A percentile compares a stretch with the other conserved stretches of the same genome.
Conservation (phyloP, 257 asterid genomes). For the Salvia rosmarinus region DNA sequence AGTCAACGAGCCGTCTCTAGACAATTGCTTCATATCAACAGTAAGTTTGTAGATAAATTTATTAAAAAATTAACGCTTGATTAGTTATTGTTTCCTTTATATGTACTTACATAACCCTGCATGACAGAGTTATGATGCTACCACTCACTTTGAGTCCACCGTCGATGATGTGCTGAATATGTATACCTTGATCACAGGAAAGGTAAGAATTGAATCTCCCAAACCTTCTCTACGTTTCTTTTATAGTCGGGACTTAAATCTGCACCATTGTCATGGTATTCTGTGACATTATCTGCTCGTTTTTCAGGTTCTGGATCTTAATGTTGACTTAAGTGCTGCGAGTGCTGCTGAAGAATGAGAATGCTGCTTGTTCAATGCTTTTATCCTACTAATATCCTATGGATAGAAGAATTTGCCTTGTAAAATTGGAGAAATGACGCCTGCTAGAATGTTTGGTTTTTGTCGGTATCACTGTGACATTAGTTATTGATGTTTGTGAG, state of each 20-base stretch:
- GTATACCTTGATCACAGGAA: constrained; percentile 67
- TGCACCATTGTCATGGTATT: background rate
- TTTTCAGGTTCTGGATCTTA: constrained; percentile 56
- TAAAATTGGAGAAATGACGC: constrained; percentile 27
- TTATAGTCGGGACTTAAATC: background rate
- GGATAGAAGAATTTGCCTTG: constrained; percentile 33
- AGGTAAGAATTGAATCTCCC: constrained; percentile 44
- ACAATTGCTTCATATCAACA: constrained; percentile 89
- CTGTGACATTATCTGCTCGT: background rate
- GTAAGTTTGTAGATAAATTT: constrained; percentile 52
- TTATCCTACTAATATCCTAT: constrained; percentile 17
- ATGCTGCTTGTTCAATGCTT: constrained; percentile 23
- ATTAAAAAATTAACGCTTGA: constrained; percentile 17
- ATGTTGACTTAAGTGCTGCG: constrained; percentile 62
- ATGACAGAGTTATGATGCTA: constrained; percentile 66
- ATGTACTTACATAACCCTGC: constrained; percentile 30
- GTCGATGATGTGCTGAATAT: constrained; percentile 65
- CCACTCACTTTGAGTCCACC: constrained; percentile 73
- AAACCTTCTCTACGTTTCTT: background rate
- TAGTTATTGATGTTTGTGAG: constrained; percentile 23
- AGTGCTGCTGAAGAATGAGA: constrained; percentile 65
- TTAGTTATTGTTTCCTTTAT: constrained; percentile 11
- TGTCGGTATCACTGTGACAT: constrained; percentile 24
- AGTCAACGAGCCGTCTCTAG: constrained; percentile 77
- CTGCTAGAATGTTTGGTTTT: constrained; percentile 17